Percentiles rank a stretch among this genome's conserved stretches.
These are phyloP conservation scores for Phyllosticta ampelicida DNA, from an alignment of 2,329 filamentous ascomycete species.

Conservation along the genomic window DNA sequence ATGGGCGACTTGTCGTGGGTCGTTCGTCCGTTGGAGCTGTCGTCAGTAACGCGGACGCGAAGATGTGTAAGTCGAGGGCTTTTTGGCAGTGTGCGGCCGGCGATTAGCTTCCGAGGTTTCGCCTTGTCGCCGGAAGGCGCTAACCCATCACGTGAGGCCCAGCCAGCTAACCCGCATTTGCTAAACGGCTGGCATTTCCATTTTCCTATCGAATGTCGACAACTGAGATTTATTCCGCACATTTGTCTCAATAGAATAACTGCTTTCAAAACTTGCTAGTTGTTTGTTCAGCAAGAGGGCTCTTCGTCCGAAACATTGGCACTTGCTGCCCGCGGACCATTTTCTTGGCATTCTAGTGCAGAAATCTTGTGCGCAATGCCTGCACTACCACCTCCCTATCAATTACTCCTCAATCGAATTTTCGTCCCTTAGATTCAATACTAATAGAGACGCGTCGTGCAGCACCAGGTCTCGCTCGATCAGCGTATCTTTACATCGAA, in stretches of 20 bases:
- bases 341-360: neutral
- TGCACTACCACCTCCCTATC: too few species aligned
- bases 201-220: too few species aligned
- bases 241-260: neutral
- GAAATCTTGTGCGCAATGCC: neutral
- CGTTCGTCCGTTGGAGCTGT: slow-evolving; percentile 6
- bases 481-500: too few species aligned
- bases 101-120: slow-evolving; percentile 7
- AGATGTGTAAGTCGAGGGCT: slow-evolving; percentile 8
- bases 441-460: too few species aligned
- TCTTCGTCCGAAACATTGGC: neutral
- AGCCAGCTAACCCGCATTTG: too few species aligned
- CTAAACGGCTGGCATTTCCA: too few species aligned
- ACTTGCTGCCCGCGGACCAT: neutral
- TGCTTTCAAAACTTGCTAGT: neutral
- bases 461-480: too few species aligned
- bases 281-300: neutral
- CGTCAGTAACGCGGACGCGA: slow-evolving; percentile 6
- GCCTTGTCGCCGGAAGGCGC: neutral
- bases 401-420: too few species aligned
- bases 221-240: neutral
- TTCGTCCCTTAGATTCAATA: too few species aligned
- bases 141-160: too few species aligned
- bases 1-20: slow-evolving; percentile 11
- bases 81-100: slow-evolving; percentile 11